phyloP scores from a whole-genome alignment of 1,139 yeast genomes.

The Yamadazyma blattariae region DNA sequence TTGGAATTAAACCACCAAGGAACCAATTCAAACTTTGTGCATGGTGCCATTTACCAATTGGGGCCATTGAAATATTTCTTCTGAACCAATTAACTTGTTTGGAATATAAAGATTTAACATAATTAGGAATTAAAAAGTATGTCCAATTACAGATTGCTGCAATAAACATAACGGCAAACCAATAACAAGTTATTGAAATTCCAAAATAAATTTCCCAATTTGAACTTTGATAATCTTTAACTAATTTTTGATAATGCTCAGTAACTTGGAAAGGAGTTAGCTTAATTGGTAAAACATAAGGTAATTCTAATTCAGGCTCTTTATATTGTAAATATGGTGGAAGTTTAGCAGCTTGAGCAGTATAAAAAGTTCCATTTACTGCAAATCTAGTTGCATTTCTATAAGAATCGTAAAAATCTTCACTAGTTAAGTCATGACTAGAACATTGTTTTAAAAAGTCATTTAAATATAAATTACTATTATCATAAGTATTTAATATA shows the following conservation, averaged over 20 bases:
- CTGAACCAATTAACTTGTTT: slow-evolving; percentile 10
- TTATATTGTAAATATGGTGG: slow-evolving; percentile 1
- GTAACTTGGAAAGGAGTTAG: slow-evolving; percentile 12
- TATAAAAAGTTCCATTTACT: slow-evolving; percentile 13
- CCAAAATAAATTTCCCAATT: slow-evolving; percentile 29
- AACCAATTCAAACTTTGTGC: slow-evolving; percentile 1
- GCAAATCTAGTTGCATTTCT: slow-evolving; percentile 25
- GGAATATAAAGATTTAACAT: slow-evolving; percentile 8
- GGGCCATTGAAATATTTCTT: slow-evolving; percentile 10
- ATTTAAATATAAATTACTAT: slow-evolving; percentile 14
- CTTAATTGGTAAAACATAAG: slow-evolving; percentile 21
- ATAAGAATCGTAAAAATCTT: slow-evolving; percentile 20
- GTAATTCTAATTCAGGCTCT: slow-evolving; percentile 6
- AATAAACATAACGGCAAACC: slow-evolving; percentile 18
- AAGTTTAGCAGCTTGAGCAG: slow-evolving; percentile 1
- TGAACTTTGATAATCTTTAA: slow-evolving; percentile 18
- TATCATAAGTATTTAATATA: slow-evolving; percentile 14
- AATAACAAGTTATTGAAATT: slow-evolving; percentile 17
- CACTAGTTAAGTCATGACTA: slow-evolving; percentile 17
- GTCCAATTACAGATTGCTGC: slow-evolving; percentile 20
- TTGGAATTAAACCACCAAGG: slow-evolving; percentile 21
- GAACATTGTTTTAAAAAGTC: slow-evolving; percentile 22
- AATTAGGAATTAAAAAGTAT: slow-evolving; percentile 15
- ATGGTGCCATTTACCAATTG: slow-evolving; percentile 20
- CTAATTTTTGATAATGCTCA: slow-evolving; percentile 5